Evolutionary conservation across 169 alveolate genomes (phyloP).

Genomic region (Eimeria tenella): DNA sequence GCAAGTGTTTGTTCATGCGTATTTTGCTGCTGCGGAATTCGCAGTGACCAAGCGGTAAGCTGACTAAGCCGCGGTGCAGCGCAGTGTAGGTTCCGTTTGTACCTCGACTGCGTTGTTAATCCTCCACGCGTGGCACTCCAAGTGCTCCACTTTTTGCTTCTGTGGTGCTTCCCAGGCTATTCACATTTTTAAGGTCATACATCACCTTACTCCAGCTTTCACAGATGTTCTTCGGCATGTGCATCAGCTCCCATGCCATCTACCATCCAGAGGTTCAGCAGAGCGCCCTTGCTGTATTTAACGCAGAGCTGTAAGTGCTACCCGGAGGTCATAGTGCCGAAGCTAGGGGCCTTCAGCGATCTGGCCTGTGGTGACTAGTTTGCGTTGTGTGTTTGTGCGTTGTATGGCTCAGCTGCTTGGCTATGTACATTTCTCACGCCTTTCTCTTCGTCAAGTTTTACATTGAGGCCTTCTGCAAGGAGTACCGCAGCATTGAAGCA

Average conservation of each 20-base stretch:
- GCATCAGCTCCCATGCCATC: slow-evolving; percentile 68
- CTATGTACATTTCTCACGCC: slow-evolving; percentile 61
- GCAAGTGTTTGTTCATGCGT: slow-evolving; percentile 83
- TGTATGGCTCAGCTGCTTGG: slow-evolving; percentile 62
- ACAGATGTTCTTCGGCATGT: slow-evolving; percentile 74
- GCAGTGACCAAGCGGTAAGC: slow-evolving; percentile 68
- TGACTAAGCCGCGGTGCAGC: no score
- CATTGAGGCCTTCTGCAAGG: slow-evolving; percentile 80
- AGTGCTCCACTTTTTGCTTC: neutral
- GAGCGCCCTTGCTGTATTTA: slow-evolving; percentile 65
- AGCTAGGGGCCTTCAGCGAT: neutral
- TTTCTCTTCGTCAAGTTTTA: slow-evolving; percentile 41
- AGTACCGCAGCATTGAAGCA: slow-evolving; percentile 82
- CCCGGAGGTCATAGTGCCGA: neutral
- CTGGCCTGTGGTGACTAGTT: neutral
- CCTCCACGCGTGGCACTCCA: neutral
- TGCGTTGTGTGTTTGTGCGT: neutral
- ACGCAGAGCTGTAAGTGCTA: slow-evolving; percentile 53
- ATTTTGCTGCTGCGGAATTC: slow-evolving; percentile 80
- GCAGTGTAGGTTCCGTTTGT: no score
- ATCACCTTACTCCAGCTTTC: slow-evolving; percentile 71
- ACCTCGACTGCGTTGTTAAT: no score
- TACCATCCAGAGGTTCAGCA: slow-evolving; percentile 69
- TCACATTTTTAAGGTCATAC: slow-evolving; percentile 60
- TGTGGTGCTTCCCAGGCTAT: slow-evolving; percentile 18